These are phyloP conservation scores for Psidium guajava DNA, from an alignment of 345 rosid genomes.

Conservation along the genomic window DNA sequence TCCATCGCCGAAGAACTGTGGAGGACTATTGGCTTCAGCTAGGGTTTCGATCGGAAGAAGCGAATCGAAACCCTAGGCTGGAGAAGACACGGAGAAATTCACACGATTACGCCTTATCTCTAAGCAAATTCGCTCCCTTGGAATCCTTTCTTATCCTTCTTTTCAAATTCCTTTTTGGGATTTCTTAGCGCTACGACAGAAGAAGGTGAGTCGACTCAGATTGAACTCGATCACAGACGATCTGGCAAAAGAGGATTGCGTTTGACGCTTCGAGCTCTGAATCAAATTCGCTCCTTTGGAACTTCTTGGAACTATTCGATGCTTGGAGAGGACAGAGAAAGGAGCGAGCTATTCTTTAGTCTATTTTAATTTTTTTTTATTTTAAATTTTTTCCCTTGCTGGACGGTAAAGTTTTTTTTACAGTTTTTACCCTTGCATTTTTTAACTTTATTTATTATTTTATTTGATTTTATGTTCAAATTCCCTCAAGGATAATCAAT, in stretches of 20 bases:
- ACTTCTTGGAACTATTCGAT: neutral
- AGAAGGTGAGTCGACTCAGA: neutral
- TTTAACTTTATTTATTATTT: no score
- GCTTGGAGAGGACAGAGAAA: neutral
- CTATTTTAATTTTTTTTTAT: no score
- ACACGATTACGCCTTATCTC: neutral
- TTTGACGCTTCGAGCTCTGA: neutral
- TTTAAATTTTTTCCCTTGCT: no score
- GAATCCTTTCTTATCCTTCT: neutral
- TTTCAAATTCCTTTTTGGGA: neutral
- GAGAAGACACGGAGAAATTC: neutral
- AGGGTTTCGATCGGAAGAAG: neutral
- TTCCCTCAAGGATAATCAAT: no score
- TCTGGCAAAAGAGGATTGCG: neutral
- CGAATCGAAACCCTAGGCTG: neutral
- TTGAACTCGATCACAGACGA: neutral
- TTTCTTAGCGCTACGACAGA: neutral
- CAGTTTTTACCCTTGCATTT: no score
- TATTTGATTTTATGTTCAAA: no score
- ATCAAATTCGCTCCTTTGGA: neutral
- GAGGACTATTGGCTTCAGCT: neutral
- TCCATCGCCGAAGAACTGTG: neutral
- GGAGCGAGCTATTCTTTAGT: no score
- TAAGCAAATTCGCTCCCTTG: neutral
- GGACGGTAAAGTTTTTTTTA: no score